phyloP scores from a whole-genome alignment of 2,329 filamentous ascomycete genomes.

The Phialophora chinensis region DNA sequence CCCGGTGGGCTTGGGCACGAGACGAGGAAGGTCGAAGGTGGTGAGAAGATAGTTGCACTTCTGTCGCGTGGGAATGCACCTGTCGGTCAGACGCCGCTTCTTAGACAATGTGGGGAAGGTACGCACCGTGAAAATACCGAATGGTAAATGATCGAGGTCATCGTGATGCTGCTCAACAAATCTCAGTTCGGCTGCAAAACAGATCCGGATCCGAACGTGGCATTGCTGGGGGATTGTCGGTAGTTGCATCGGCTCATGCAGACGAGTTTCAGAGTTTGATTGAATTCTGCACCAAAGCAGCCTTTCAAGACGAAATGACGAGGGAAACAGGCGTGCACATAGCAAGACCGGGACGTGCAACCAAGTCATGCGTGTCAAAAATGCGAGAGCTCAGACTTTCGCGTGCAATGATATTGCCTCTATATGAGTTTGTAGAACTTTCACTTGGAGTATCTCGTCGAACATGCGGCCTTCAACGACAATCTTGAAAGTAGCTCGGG shows the following conservation, averaged over 20 bases:
- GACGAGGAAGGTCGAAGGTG: background rate
- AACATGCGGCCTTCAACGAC: background rate
- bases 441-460: background rate
- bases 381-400: background rate
- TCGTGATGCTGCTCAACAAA: background rate
- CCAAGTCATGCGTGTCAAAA: background rate
- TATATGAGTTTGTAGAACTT: background rate
- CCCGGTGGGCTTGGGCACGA: background rate
- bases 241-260: background rate
- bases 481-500: background rate
- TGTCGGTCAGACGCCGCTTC: background rate
- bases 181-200: background rate
- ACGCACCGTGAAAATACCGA: background rate
- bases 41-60: background rate
- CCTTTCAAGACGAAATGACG: background rate
- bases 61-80: background rate
- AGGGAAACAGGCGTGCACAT: background rate
- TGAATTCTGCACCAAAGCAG: background rate
- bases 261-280: background rate
- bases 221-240: background rate
- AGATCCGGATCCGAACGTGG: slow-evolving; percentile 1
- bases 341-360: background rate
- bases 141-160: background rate
- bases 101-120: background rate
- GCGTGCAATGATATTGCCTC: background rate